Conservation (phyloP, 257 asterid species). For the Nicotiana undulata region DNA sequence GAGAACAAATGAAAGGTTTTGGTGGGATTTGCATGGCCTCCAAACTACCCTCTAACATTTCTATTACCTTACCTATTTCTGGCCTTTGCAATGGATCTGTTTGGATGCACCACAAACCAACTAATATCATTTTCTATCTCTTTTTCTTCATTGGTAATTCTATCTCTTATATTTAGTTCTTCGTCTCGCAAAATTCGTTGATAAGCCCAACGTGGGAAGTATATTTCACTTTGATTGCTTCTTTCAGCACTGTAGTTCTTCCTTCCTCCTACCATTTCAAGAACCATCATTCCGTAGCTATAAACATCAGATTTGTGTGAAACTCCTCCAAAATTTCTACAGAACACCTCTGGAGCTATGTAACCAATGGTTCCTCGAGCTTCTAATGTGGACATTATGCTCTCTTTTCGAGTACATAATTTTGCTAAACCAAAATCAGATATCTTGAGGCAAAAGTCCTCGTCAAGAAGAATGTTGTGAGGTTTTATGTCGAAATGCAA, state of each 20-base stretch:
- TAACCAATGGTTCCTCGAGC: slow-evolving; percentile 22
- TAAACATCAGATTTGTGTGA: slow-evolving; percentile 25
- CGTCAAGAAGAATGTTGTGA: slow-evolving; percentile 17
- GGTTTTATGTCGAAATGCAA: slow-evolving; percentile 30
- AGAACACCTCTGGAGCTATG: slow-evolving; percentile 22
- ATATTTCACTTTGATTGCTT: slow-evolving; percentile 3
- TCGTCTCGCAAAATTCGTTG: not conserved
- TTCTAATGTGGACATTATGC: slow-evolving; percentile 6
- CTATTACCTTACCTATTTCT: slow-evolving; percentile 8
- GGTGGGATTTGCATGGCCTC: slow-evolving; percentile 12
- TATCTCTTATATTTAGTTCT: not conserved
- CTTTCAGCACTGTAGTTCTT: not conserved
- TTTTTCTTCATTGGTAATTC: not conserved
- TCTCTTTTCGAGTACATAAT: slow-evolving; percentile 9
- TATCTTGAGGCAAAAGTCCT: slow-evolving; percentile 21
- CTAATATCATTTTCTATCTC: slow-evolving; percentile 13
- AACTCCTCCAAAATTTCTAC: slow-evolving; percentile 13
- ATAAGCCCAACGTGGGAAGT: slow-evolving; percentile 20
- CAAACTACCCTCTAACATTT: slow-evolving; percentile 17
- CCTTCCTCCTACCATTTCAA: slow-evolving; percentile 23
- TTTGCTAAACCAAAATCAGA: slow-evolving; percentile 24
- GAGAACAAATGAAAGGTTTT: slow-evolving; percentile 13
- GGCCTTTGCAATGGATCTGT: slow-evolving; percentile 13
- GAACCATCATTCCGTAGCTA: slow-evolving; percentile 29
- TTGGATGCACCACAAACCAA: slow-evolving; percentile 23